These are phyloP conservation scores for Hibiscus trionum DNA, from an alignment of 345 rosid genomes.

Conservation along the genomic window DNA sequence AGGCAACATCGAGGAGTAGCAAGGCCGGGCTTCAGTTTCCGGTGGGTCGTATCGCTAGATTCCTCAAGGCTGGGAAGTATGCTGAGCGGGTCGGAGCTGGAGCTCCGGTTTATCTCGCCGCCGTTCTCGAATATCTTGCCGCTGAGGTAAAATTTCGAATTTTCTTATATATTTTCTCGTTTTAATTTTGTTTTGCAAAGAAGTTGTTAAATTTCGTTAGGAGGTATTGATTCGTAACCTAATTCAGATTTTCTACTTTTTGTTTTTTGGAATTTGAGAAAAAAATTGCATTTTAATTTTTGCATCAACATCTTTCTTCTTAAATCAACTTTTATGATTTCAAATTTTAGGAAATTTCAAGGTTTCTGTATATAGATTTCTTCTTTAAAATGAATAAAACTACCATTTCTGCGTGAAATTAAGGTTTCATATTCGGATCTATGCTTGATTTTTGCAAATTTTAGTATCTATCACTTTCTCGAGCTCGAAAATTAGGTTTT, in stretches of 20 bases:
- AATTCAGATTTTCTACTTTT: constrained; percentile 22
- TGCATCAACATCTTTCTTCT: background rate
- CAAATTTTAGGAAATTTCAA: background rate
- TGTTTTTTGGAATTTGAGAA: background rate
- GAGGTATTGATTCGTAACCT: background rate
- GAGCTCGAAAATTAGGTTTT: too few relatives aligned
- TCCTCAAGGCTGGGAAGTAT: constrained; percentile 90
- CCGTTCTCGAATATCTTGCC: constrained; percentile 89
- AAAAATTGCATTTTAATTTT: background rate
- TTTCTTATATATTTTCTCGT: background rate
- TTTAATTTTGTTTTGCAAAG: too few relatives aligned
- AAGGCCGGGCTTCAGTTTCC: constrained; percentile 96
- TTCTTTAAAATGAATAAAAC: background rate
- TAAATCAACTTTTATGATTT: background rate
- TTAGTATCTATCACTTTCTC: background rate
- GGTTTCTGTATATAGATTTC: background rate
- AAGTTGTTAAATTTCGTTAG: background rate
- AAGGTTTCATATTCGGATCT: background rate
- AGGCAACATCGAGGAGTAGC: constrained; percentile 92
- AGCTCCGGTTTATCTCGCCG: constrained; percentile 93
- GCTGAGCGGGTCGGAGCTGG: constrained; percentile 97
- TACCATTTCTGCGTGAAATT: background rate
- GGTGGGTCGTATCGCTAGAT: constrained; percentile 91
- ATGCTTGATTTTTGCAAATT: background rate
- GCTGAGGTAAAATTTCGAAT: constrained; percentile 53